phyloP scores from a whole-genome alignment of 1,284 basidiomycete species.

The Fomes fomentarius region DNA sequence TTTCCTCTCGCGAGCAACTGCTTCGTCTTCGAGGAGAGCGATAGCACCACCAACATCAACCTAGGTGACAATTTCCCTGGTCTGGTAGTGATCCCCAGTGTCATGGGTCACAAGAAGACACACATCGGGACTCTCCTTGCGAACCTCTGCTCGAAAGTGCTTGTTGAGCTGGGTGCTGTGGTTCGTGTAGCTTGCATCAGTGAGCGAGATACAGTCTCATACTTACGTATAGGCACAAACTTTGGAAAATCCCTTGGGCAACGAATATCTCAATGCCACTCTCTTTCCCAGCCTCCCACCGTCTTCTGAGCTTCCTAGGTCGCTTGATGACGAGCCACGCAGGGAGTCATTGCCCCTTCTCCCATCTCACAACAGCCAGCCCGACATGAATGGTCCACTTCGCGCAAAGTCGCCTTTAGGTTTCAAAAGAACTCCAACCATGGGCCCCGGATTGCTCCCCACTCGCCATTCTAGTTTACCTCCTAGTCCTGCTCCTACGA shows the following conservation, averaged over 20 bases:
- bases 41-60: constrained; percentile 56
- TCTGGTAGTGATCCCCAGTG: constrained; percentile 73
- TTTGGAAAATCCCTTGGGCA: constrained; percentile 72
- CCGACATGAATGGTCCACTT: constrained; percentile 51
- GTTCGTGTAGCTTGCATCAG: constrained; percentile 43
- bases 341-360: constrained; percentile 48
- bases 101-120: constrained; percentile 80
- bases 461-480: constrained; percentile 54
- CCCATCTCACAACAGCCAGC: constrained; percentile 56
- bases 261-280: constrained; percentile 72
- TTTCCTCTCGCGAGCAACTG: constrained; percentile 79
- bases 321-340: constrained; percentile 47
- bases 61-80: constrained; percentile 62
- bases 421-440: constrained; percentile 58
- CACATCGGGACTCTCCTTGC: constrained; percentile 87
- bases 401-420: constrained; percentile 42
- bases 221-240: constrained; percentile 52
- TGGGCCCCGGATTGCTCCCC: constrained; percentile 37
- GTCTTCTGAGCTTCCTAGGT: constrained; percentile 58
- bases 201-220: constrained; percentile 22
- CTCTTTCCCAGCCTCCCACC: constrained; percentile 64
- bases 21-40: constrained; percentile 79
- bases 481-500: constrained; percentile 38
- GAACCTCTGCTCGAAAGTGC: constrained; percentile 82
- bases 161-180: constrained; percentile 81